Evolutionary conservation across 2,329 filamentous ascomycete species (phyloP).

Genomic region (Penicillium sumatraense): DNA sequence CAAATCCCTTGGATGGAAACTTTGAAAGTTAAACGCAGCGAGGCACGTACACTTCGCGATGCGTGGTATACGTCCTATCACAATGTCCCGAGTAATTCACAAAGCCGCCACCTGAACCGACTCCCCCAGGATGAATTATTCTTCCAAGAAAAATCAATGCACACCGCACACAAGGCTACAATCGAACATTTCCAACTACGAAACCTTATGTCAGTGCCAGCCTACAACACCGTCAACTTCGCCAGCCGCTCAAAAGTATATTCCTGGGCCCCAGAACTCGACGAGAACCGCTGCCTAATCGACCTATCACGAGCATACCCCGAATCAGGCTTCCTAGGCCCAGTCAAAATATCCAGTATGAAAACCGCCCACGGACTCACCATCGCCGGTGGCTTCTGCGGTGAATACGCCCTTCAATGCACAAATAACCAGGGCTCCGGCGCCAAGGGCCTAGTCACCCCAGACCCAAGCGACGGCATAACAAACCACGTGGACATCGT

Average conservation of each 20-base stretch:
- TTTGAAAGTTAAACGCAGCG: conserved; percentile 40
- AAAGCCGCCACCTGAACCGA: conserved; percentile 26
- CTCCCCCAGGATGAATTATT: conserved; percentile 49
- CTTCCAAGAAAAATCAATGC: conserved; percentile 55
- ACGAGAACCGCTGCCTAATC: conserved; percentile 48
- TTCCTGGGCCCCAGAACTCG: conserved; percentile 54
- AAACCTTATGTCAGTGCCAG: conserved; percentile 59
- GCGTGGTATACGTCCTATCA: conserved; percentile 48
- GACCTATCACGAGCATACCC: conserved; percentile 51
- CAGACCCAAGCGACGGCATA: conserved; percentile 53
- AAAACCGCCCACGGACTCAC: conserved; percentile 55
- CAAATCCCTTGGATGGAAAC: conserved; percentile 47
- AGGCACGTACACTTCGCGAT: conserved; percentile 45
- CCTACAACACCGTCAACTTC: conserved; percentile 61
- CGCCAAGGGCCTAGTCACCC: conserved; percentile 44
- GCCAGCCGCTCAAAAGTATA: conserved; percentile 53
- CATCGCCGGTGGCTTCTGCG: conserved; percentile 61
- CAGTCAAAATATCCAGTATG: conserved; percentile 58
- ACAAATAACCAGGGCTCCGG: conserved; percentile 51
- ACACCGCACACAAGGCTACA: conserved; percentile 54
- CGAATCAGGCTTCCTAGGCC: conserved; percentile 40
- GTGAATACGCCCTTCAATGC: conserved; percentile 59
- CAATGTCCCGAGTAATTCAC: conserved; percentile 38
- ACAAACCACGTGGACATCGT: conserved; percentile 64
- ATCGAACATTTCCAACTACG: conserved; percentile 64